Base-by-base conservation (phyloP, 352 stramenopile species). In the Pythium brassicae region DNA sequence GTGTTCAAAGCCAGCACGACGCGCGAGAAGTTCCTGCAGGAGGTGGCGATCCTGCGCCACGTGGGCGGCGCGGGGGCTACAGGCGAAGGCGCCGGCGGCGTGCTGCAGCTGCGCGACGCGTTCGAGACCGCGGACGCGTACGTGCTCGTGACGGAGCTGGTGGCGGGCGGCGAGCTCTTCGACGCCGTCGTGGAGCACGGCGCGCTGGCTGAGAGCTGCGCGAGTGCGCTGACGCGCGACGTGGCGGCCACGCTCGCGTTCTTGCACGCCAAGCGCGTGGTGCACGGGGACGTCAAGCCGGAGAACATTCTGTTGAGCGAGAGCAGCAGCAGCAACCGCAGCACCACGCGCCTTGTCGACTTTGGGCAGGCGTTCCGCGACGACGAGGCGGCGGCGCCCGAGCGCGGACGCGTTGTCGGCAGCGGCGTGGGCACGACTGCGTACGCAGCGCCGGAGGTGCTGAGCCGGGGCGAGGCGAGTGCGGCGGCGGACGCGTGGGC, bases 211-310 rank as follows among this genome's bases (percentile, higher is more conserved):
- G 89, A 97, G 71, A 68, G 72, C 55, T 76, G 92, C 56, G 82
- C 84, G 17, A 91, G 80, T 45, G 63, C 65, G 19, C 76, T 78
- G 2, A 76, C 92, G 26, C 82, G 82, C 10, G 71, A 94, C 40
- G 60, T 94, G 0, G 90, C 82, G 56, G 76, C 92, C 49, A 85
- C 84, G 35, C 66, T 95, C 56, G 72, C 86, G 39, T 93, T 93
- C 59, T 63, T 96, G 59, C 87, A 96, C 62, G 76, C 78, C 68
- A 94, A 94, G 57, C 80, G 80, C 29, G 84, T 96, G 26, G 83
- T 96, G 3, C 87, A 96, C 53, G 86, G 83, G 50, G 86, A 96
- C 62, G 86, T 96, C 64, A 96, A 96, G 53, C 86, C 86, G 1
- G 86, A 96, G 62, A 96, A 96, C 49, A 82, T 95, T 51, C 55